A percentile compares a stretch with the other conserved stretches of the same genome.
Conservation (phyloP, 2,329 filamentous ascomycete genomes). For the Phialophora macrospora region DNA sequence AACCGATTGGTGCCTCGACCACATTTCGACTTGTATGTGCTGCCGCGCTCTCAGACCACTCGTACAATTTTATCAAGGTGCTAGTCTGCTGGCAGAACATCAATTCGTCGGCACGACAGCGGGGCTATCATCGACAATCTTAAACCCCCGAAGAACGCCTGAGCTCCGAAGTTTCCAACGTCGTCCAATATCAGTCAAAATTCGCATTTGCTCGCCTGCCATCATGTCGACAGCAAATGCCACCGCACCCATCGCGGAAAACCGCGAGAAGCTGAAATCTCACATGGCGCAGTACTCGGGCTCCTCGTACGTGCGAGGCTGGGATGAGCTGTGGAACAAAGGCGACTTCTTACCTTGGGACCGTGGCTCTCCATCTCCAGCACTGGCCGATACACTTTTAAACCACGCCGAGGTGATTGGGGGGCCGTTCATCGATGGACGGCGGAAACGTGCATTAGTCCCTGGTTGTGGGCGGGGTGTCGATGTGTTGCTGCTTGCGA, state of each 20-base stretch:
- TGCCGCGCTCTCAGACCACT: background rate
- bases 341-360: conserved; percentile 64
- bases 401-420: conserved; percentile 48
- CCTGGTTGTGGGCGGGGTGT: conserved; percentile 83
- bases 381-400: conserved; percentile 60
- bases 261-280: conserved; percentile 33
- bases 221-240: conserved; percentile 15
- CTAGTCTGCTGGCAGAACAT: background rate
- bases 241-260: conserved; percentile 23
- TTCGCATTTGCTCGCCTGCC: conserved; percentile 2
- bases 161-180: background rate
- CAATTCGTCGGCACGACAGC: background rate
- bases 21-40: background rate
- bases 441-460: conserved; percentile 67
- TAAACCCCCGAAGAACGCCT: background rate
- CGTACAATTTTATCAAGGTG: background rate
- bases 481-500: conserved; percentile 75
- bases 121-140: background rate
- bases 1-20: background rate
- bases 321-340: conserved; percentile 62
- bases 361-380: conserved; percentile 62
- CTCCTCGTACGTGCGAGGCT: conserved; percentile 53
- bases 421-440: conserved; percentile 40
- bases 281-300: conserved; percentile 52
- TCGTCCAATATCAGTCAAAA: background rate